Base-by-base conservation (phyloP, 2,329 filamentous ascomycete genomes). In the Fusarium nisikadoi region DNA sequence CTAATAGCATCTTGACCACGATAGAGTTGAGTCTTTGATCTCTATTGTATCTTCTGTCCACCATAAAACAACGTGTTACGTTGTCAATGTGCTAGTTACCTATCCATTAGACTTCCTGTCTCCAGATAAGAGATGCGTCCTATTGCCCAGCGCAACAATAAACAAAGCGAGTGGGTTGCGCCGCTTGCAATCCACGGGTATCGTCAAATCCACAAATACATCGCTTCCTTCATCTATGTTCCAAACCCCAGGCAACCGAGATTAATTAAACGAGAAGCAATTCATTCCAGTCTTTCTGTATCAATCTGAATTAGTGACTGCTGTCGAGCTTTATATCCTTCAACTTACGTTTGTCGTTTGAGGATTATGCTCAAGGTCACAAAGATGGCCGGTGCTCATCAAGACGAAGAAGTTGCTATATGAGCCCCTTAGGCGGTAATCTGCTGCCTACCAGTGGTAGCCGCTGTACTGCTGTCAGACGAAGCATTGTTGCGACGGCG, bases 401-500 rank as follows among this genome's bases (percentile, higher is more conserved):
- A 33, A 23, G 35, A 29, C 19, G n/a, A 20, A 14, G 39, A n/a
- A 47, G 54, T 42, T 41, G 25, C 42, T 6, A 43, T 13, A 13
- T 35, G n/a, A 25, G 16, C 20, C 13, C 17, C 19, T 42, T 58
- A 62, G 36, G 16, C 25, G 20, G 8, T 29, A 31, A 25, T 36
- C 25, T 62, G 35, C 35, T 25, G 36, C 42, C 16, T 36, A 27
- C 11, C 43, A 39, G 17, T 17, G 39, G 27, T 20, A 19, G 27
- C 11, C 39, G 39, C 38, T 33, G 27, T 36, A 29, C 8, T 27
- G 16, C 25, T n/a, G 25, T 31, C 25, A 33, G 49, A 9, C 14
- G 33, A 25, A 53, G 43, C 31, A 17, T 29, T 49, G 36, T 36
- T 36, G 41, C 76, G 77, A 23, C 75, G 67, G 17, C 57, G 57